Percentiles rank a stretch among this genome's conserved stretches.
phyloP scores from a whole-genome alignment of 805 yeast species.

The Metschnikowia dekortorum region DNA sequence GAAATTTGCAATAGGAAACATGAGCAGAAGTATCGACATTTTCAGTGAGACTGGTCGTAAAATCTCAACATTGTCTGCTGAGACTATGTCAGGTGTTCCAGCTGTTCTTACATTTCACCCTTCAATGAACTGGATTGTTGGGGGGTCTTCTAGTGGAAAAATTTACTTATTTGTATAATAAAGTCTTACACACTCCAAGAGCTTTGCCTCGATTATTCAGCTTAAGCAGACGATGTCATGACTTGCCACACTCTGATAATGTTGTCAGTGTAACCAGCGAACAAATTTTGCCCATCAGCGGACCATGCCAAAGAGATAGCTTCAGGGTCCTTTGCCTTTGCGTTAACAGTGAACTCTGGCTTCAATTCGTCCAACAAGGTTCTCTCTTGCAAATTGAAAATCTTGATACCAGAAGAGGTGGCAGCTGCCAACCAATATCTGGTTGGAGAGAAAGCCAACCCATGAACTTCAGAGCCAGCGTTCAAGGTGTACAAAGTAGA shows the following conservation, averaged over 20 bases:
- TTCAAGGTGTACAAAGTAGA: constrained; percentile 86
- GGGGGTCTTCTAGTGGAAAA: constrained; percentile 94
- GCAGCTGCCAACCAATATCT: constrained; percentile 99
- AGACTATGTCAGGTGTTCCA: constrained; percentile 79
- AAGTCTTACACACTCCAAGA: neutral
- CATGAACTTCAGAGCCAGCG: constrained; percentile 95
- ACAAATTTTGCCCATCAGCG: constrained; percentile 98
- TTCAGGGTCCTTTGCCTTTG: constrained; percentile 95
- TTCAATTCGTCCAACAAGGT: constrained; percentile 92
- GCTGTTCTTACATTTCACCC: constrained; percentile 86
- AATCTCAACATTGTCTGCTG: constrained; percentile 65
- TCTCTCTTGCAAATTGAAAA: constrained; percentile 96
- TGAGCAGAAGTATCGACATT: constrained; percentile 84
- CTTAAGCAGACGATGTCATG: constrained; percentile 71
- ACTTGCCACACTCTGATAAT: constrained; percentile 99
- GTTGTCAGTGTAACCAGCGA: constrained; percentile 99
- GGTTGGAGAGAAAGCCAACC: constrained; percentile 99
- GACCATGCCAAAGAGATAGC: constrained; percentile 99
- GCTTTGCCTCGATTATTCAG: neutral
- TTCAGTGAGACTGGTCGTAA: constrained; percentile 74
- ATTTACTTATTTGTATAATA: constrained; percentile 52
- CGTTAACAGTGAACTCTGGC: constrained; percentile 89
- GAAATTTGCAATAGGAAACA: constrained; percentile 88
- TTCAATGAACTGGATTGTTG: constrained; percentile 81
- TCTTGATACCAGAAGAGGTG: constrained; percentile 95